Conservation (phyloP, 768 basidiomycete genomes). For the Ramaria rubella region DNA sequence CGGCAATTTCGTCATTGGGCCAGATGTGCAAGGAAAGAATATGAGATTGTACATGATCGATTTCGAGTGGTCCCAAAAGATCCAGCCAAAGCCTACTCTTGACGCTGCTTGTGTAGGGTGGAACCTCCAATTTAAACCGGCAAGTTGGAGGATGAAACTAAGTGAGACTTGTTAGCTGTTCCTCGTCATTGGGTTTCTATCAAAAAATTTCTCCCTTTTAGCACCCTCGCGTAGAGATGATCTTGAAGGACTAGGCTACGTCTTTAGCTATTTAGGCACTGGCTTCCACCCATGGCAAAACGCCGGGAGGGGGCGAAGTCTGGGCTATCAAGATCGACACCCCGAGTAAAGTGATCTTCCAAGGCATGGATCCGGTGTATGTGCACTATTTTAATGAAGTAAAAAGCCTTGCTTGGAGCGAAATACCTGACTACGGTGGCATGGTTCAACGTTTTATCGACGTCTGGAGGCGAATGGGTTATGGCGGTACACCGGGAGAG, state of each 20-base stretch:
- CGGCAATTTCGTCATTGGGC: background rate
- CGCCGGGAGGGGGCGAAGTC: background rate
- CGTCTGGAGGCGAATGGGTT: background rate
- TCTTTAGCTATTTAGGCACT: background rate
- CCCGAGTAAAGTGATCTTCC: background rate
- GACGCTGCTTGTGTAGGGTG: background rate
- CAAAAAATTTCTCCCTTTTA: background rate
- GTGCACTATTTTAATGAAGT: background rate
- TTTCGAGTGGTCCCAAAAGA: background rate
- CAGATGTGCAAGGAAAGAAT: background rate
- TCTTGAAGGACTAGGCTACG: background rate
- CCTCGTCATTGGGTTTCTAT: background rate
- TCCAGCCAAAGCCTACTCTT: background rate
- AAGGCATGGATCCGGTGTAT: background rate
- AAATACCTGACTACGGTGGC: background rate
- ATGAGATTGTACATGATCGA: background rate
- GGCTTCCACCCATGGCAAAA: background rate
- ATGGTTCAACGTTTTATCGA: background rate
- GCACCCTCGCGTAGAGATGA: background rate
- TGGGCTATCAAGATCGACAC: background rate
- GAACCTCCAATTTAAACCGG: background rate
- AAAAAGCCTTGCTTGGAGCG: background rate
- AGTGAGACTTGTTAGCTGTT: background rate
- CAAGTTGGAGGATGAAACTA: background rate
- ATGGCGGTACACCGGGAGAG: background rate